These are phyloP conservation scores for Cyclostephanos tholiformis DNA, from an alignment of 108 stramenopile species.

Conservation along the genomic window DNA sequence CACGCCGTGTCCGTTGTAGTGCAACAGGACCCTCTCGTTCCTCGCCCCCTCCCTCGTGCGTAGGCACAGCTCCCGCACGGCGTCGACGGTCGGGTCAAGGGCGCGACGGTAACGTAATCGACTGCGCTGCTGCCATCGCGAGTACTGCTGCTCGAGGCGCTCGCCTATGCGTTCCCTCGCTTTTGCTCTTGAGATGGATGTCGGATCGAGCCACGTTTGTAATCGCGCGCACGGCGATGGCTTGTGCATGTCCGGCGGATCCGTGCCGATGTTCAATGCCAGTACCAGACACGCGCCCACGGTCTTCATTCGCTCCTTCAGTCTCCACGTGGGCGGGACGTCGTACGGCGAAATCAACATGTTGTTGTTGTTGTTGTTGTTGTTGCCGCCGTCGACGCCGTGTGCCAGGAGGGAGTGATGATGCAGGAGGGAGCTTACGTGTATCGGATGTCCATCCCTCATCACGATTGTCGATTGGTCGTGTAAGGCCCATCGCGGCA, in stretches of 20 bases:
- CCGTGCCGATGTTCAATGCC: slow-evolving; percentile 96
- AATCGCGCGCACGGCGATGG: slow-evolving; percentile 90
- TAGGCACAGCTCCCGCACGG: slow-evolving; percentile 80
- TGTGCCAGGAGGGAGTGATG: slow-evolving; percentile 35
- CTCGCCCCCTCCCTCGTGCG: slow-evolving; percentile 75
- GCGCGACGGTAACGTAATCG: slow-evolving; percentile 74
- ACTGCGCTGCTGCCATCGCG: slow-evolving; percentile 77
- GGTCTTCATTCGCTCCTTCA: slow-evolving; percentile 94
- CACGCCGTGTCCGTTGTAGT: slow-evolving; percentile 99
- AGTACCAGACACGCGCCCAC: slow-evolving; percentile 92
- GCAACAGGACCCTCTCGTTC: slow-evolving; percentile 88
- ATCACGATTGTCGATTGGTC: slow-evolving; percentile 45
- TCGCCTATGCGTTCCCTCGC: slow-evolving; percentile 90
- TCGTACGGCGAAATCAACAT: slow-evolving; percentile 21
- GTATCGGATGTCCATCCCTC: slow-evolving; percentile 38
- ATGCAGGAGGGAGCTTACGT: slow-evolving; percentile 39
- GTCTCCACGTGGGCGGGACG: slow-evolving; percentile 85
- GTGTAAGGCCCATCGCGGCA: slow-evolving; percentile 44
- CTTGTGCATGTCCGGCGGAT: slow-evolving; percentile 94
- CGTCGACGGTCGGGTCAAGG: slow-evolving; percentile 96
- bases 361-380: not conserved
- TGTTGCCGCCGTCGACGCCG: not conserved
- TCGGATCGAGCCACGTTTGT: slow-evolving; percentile 97
- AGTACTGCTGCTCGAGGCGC: slow-evolving; percentile 90
- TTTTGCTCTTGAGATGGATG: slow-evolving; percentile 65